Evolutionary conservation across 2,329 filamentous ascomycete species (phyloP).

Genomic region (Cordyceps javanica): DNA sequence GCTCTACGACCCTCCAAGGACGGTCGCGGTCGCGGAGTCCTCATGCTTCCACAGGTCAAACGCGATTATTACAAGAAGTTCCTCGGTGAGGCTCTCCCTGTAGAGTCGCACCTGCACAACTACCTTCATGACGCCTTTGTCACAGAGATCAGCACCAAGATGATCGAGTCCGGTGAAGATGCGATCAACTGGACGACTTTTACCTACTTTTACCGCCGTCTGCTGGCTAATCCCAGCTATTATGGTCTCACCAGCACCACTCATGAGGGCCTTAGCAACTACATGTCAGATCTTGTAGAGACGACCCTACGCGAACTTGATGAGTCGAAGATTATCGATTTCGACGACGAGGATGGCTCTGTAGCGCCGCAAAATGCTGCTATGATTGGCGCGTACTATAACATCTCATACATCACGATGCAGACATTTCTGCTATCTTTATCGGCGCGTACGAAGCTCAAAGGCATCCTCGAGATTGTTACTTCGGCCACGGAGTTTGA

Average conservation of each 20-base stretch:
- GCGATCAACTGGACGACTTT: conserved; percentile 98
- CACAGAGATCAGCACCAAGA: conserved; percentile 92
- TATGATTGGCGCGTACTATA: conserved; percentile 99
- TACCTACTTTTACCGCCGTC: conserved; percentile 93
- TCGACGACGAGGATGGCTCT: conserved; percentile 88
- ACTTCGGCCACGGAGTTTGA: conserved; percentile 97
- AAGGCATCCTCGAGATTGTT: conserved; percentile 93
- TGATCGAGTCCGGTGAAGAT: conserved; percentile 91
- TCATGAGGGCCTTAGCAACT: conserved; percentile 87
- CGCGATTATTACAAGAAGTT: conserved; percentile 99
- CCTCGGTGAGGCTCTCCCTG: conserved; percentile 87
- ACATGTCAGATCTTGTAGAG: conserved; percentile 91
- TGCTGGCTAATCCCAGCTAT: conserved; percentile 93
- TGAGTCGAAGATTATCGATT: conserved; percentile 91
- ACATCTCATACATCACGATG: conserved; percentile 99
- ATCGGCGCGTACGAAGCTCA: conserved; percentile 83
- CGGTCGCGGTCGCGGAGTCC: conserved; percentile 78
- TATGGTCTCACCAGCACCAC: conserved; percentile 85
- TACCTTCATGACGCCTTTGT: conserved; percentile 96
- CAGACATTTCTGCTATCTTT: conserved; percentile 94
- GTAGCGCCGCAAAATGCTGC: conserved; percentile 88
- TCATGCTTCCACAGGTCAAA: conserved; percentile 93
- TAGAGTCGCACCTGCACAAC: conserved; percentile 88
- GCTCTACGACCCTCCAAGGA: conserved; percentile 74
- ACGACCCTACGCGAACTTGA: conserved; percentile 82